Conservation (phyloP, 2,329 filamentous ascomycete species). For the Ophiocordyceps sinensis region DNA sequence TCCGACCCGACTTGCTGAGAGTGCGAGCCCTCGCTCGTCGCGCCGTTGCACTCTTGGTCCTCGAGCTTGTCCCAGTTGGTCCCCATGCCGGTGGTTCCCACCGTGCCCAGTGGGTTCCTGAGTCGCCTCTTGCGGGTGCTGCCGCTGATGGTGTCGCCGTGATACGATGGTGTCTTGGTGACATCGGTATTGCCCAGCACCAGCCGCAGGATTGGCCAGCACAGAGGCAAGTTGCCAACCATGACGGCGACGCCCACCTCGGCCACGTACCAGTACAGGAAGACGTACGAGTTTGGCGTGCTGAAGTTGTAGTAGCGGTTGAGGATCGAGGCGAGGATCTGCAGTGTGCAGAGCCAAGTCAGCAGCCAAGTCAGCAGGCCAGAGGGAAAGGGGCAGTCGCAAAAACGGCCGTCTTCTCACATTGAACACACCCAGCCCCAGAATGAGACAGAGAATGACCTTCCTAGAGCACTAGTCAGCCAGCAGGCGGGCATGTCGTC, state of each 20-base stretch:
- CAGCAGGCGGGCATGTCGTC: background rate
- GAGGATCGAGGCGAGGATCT: conserved; percentile 41
- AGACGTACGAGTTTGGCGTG: conserved; percentile 37
- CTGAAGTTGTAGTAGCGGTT: conserved; percentile 49
- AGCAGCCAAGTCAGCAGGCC: background rate
- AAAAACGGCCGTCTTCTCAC: conserved; percentile 4
- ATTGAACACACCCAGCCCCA: conserved; percentile 38
- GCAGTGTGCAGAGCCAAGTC: conserved; percentile 1
- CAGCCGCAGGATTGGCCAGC: conserved; percentile 40
- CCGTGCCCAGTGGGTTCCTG: conserved; percentile 3
- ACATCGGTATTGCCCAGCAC: conserved; percentile 13
- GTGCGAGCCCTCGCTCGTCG: background rate
- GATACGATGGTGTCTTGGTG: conserved; percentile 11
- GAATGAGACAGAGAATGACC: conserved; percentile 36
- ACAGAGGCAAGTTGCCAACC: conserved; percentile 46
- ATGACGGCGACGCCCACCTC: conserved; percentile 45
- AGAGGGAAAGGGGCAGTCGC: background rate
- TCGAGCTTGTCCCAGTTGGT: conserved; percentile 16
- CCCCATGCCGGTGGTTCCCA: conserved; percentile 7
- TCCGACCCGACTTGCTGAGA: conserved; percentile 2
- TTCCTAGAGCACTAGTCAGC: conserved; percentile 22
- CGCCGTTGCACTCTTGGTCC: conserved; percentile 8
- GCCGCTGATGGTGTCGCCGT: conserved; percentile 6
- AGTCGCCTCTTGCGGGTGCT: conserved; percentile 3
- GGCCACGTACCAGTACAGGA: conserved; percentile 46